These are phyloP conservation scores for Lyophyllum semitale DNA, from an alignment of 768 basidiomycete species.

Conservation along the genomic window DNA sequence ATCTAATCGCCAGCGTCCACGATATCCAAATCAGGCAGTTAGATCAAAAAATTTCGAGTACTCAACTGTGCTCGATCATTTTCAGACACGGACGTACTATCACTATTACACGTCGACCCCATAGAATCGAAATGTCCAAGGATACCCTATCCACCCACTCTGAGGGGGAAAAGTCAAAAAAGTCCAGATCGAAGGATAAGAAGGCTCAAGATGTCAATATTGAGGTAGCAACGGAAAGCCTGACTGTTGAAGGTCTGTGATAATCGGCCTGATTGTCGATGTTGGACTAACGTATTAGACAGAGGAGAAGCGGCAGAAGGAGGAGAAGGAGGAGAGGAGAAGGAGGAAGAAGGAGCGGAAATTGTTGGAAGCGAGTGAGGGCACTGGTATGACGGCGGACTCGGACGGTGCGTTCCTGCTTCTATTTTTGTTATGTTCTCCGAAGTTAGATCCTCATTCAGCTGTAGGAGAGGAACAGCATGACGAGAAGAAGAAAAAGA, in stretches of 20 bases:
- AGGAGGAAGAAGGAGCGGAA: slow-evolving; percentile 23
- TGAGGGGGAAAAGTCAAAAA: slow-evolving; percentile 24
- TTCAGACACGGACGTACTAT: background rate
- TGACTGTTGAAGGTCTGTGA: slow-evolving; percentile 2
- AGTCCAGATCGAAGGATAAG: slow-evolving; percentile 25
- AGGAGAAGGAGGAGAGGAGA: slow-evolving; percentile 25
- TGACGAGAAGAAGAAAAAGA: slow-evolving; percentile 30
- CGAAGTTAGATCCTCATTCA: background rate
- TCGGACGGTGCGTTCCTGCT: slow-evolving; percentile 20
- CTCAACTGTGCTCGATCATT: slow-evolving; percentile 8
- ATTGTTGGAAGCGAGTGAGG: slow-evolving; percentile 12
- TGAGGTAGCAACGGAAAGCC: background rate
- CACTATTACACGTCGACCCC: background rate
- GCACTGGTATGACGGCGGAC: slow-evolving; percentile 11
- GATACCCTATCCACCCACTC: slow-evolving; percentile 17
- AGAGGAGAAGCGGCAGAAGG: slow-evolving; percentile 18
- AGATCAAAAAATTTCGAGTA: slow-evolving; percentile 11
- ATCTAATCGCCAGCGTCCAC: slow-evolving; percentile 4
- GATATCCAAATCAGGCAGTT: background rate
- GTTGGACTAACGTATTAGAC: slow-evolving; percentile 9
- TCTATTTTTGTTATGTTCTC: background rate
- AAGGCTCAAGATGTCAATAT: slow-evolving; percentile 4
- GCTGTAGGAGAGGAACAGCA: slow-evolving; percentile 1
- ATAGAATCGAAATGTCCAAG: slow-evolving; percentile 26
- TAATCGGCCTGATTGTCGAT: background rate